Conservation (phyloP, 495 filamentous ascomycete genomes). For the Sabuloglossum arenarium region DNA sequence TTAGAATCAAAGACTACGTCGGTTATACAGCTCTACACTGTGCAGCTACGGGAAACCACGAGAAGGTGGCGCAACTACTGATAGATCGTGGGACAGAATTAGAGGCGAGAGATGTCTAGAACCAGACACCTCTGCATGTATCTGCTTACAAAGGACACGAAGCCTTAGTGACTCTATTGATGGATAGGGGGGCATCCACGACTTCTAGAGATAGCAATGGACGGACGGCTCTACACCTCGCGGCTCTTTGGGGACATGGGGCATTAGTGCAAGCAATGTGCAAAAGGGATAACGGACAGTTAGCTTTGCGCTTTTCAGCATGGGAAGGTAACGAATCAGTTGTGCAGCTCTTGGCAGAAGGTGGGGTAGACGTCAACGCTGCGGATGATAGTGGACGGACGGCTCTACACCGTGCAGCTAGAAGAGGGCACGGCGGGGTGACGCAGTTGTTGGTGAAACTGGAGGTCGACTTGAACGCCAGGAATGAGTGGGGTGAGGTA, state of each 20-base stretch:
- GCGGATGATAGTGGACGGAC: background rate
- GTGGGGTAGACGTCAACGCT: background rate
- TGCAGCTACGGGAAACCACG: background rate
- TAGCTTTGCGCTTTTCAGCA: background rate
- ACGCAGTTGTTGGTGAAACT: background rate
- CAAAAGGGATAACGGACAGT: background rate
- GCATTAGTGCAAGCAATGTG: background rate
- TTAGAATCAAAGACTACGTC: too few relatives aligned
- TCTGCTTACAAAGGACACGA: background rate
- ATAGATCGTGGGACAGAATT: background rate
- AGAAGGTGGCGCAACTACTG: background rate
- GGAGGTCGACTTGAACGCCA: background rate
- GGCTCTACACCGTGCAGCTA: background rate
- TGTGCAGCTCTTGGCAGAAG: background rate
- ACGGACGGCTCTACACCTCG: background rate
- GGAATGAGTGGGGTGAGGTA: background rate
- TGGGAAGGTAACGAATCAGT: background rate
- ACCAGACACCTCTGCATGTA: background rate
- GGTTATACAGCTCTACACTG: background rate
- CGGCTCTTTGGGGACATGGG: background rate
- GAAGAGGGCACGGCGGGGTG: background rate
- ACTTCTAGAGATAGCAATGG: background rate
- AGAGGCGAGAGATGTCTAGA: background rate
- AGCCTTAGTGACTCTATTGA: background rate
- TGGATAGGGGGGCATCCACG: background rate